phyloP scores from a whole-genome alignment of 257 asterid species.

The Solanum peruvianum region DNA sequence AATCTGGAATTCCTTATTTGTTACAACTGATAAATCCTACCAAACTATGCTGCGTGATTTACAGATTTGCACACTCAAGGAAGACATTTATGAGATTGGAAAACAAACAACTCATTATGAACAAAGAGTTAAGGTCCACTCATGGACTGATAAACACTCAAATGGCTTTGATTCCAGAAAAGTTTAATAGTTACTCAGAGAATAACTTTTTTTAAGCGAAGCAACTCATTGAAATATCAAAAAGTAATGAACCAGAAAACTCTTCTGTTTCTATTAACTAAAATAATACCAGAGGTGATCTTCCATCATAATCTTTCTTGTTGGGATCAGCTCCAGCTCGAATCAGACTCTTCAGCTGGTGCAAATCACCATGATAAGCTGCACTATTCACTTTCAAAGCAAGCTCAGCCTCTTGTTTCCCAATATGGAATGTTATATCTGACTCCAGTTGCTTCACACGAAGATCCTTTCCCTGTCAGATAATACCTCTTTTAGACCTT shows the following conservation, averaged over 20 bases:
- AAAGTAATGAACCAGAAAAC: background rate
- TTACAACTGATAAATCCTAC: background rate
- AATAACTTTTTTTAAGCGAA: background rate
- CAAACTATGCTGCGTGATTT: background rate
- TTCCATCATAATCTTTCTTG: conserved; percentile 81
- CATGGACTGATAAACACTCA: background rate
- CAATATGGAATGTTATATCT: conserved; percentile 63
- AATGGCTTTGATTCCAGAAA: background rate
- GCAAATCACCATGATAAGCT: conserved; percentile 69
- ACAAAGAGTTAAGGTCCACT: background rate
- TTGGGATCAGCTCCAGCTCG: conserved; percentile 93
- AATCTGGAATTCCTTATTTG: background rate
- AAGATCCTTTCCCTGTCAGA: conserved; percentile 53
- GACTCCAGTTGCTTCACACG: conserved; percentile 72
- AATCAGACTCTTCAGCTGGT: conserved; percentile 62
- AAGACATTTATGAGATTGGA: background rate
- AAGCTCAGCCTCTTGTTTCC: conserved; percentile 85
- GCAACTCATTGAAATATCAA: background rate
- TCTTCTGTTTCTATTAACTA: background rate
- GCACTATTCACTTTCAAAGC: conserved; percentile 83
- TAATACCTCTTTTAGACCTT: background rate
- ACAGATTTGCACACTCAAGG: background rate
- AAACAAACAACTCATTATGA: background rate
- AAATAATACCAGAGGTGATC: conserved; percentile 78
- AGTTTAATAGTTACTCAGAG: background rate